These are phyloP conservation scores for Cyanodermella asteris DNA, from an alignment of 2,329 filamentous ascomycete genomes.

Conservation along the genomic window DNA sequence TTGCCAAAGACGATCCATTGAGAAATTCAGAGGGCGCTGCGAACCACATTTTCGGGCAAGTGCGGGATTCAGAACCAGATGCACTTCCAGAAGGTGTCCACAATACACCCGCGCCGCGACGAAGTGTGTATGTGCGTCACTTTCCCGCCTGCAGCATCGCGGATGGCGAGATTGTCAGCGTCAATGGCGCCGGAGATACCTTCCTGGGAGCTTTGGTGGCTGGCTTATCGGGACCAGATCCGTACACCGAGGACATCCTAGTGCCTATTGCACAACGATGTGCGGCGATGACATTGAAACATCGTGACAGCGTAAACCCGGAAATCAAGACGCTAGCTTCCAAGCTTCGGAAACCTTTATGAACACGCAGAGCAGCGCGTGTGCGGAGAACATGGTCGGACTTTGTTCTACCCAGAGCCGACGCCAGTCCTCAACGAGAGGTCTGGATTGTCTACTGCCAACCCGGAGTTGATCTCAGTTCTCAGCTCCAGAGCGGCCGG, in stretches of 20 bases:
- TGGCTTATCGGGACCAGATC: conserved; percentile 34
- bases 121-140: conserved; percentile 69
- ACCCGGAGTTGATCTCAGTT: too few relatives aligned
- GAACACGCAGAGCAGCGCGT: too few relatives aligned
- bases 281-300: conserved; percentile 57
- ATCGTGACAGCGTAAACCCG: conserved; percentile 48
- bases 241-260: conserved; percentile 35
- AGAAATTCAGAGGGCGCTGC: too few relatives aligned
- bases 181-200: conserved; percentile 89
- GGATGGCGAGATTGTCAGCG: conserved; percentile 50
- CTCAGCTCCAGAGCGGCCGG: too few relatives aligned
- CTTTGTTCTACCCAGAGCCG: too few relatives aligned
- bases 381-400: too few relatives aligned
- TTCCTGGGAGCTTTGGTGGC: conserved; percentile 72
- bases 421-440: too few relatives aligned
- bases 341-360: too few relatives aligned
- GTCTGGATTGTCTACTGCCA: too few relatives aligned
- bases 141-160: conserved; percentile 47
- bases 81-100: too few relatives aligned
- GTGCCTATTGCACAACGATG: conserved; percentile 65
- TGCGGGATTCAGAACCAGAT: too few relatives aligned
- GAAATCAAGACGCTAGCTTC: conserved; percentile 30
- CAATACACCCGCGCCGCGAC: conserved; percentile 36
- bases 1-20: conserved; percentile 50
- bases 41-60: too few relatives aligned